phyloP scores from a whole-genome alignment of 2,329 filamentous ascomycete genomes.

The Tolypocladium pustulatum region DNA sequence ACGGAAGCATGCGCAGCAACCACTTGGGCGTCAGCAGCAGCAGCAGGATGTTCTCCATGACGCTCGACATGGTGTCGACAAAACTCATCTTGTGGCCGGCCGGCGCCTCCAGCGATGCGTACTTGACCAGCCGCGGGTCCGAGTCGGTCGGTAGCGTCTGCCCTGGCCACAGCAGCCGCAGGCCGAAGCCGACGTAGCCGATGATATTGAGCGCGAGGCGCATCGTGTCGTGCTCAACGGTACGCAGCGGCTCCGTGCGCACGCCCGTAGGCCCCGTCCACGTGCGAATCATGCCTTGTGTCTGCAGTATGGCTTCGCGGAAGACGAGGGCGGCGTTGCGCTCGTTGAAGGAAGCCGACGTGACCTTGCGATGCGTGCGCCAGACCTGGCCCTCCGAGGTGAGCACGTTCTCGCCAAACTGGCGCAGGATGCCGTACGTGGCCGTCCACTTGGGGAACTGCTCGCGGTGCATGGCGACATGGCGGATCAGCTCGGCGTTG shows the following conservation, averaged over 20 bases:
- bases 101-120: slow-evolving; percentile 32
- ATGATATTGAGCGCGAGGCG: slow-evolving; percentile 45
- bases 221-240: slow-evolving; percentile 57
- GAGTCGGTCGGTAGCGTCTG: slow-evolving; percentile 35
- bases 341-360: slow-evolving; percentile 65
- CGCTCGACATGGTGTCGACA: slow-evolving; percentile 46
- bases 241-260: slow-evolving; percentile 34
- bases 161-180: slow-evolving; percentile 51
- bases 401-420: slow-evolving; percentile 62
- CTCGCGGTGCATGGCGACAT: slow-evolving; percentile 55
- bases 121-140: slow-evolving; percentile 37
- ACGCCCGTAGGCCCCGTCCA: slow-evolving; percentile 35
- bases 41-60: slow-evolving; percentile 54
- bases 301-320: slow-evolving; percentile 50
- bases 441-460: slow-evolving; percentile 47
- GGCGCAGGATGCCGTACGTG: slow-evolving; percentile 22
- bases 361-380: slow-evolving; percentile 64
- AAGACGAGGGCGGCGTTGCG: slow-evolving; percentile 62
- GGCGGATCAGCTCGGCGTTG: slow-evolving; percentile 54
- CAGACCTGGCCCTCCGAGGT: slow-evolving; percentile 59
- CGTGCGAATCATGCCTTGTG: slow-evolving; percentile 46
- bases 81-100: slow-evolving; percentile 55
- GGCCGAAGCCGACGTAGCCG: slow-evolving; percentile 61
- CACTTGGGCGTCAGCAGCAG: slow-evolving; percentile 50
- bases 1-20: slow-evolving; percentile 42